These are phyloP conservation scores for Plantago major DNA, from an alignment of 257 asterid species.

Conservation along the genomic window DNA sequence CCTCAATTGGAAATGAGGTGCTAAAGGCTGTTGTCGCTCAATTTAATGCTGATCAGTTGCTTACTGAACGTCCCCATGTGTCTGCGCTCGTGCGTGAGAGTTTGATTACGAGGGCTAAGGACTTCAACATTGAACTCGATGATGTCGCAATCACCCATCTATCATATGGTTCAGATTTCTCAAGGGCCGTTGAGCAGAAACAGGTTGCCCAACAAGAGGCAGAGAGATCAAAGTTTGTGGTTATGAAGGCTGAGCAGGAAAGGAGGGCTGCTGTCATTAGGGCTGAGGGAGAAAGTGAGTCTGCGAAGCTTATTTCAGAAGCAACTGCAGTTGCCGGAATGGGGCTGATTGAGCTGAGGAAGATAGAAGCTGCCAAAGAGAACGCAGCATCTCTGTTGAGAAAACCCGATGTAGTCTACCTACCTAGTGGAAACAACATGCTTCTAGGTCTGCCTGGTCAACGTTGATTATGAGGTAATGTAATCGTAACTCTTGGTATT, in stretches of 20 bases:
- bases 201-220: conserved; percentile 99
- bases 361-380: conserved; percentile 70
- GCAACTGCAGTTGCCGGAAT: conserved; percentile 65
- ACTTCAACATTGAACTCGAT: conserved; percentile 78
- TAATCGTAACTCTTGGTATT: background rate
- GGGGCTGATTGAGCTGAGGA: conserved; percentile 71
- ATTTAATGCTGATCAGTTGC: conserved; percentile 88
- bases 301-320: conserved; percentile 70
- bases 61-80: conserved; percentile 89
- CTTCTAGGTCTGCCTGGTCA: conserved; percentile 45
- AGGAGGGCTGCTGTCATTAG: conserved; percentile 65
- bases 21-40: conserved; percentile 91
- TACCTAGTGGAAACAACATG: conserved; percentile 54
- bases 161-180: conserved; percentile 86
- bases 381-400: conserved; percentile 41
- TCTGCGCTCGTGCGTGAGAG: conserved; percentile 89
- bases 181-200: conserved; percentile 95
- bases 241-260: conserved; percentile 82
- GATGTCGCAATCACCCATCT: conserved; percentile 94
- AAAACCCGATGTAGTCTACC: conserved; percentile 46
- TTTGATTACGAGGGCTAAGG: conserved; percentile 77
- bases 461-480: conserved; percentile 35
- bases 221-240: conserved; percentile 87
- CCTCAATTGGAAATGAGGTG: conserved; percentile 90
- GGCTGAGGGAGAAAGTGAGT: conserved; percentile 75